Percentiles rank a stretch among this genome's conserved stretches.
phyloP scores from a whole-genome alignment of 805 yeast genomes.

The Metschnikowia reukaufii region DNA sequence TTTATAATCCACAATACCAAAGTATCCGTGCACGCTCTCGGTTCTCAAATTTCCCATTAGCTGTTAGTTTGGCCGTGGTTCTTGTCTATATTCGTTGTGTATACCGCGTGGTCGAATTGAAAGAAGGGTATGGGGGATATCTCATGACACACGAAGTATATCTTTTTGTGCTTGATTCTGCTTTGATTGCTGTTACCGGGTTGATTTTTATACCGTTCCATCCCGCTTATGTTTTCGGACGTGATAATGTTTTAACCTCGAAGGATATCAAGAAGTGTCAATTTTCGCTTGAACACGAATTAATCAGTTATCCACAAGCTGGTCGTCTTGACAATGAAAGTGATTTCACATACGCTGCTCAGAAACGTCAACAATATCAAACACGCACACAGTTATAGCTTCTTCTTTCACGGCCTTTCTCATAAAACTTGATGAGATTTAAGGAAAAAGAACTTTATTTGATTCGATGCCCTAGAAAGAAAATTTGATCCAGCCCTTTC shows the following conservation, averaged over 20 bases:
- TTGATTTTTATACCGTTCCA: slow-evolving; percentile 39
- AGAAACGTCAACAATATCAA: not conserved
- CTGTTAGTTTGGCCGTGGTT: slow-evolving; percentile 33
- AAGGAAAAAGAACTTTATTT: too few species aligned
- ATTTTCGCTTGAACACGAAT: not conserved
- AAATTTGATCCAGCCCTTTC: too few species aligned
- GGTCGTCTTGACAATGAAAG: not conserved
- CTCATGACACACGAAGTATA: slow-evolving; percentile 37
- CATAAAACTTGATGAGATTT: too few species aligned
- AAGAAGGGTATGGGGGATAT: slow-evolving; percentile 39
- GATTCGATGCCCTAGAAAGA: too few species aligned
- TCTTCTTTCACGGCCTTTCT: too few species aligned
- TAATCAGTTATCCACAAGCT: not conserved
- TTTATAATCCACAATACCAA: slow-evolving; percentile 30
- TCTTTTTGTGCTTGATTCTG: slow-evolving; percentile 40
- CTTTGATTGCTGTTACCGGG: slow-evolving; percentile 38
- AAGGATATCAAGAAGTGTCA: slow-evolving; percentile 10
- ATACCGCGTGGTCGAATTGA: slow-evolving; percentile 44
- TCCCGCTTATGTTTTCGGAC: slow-evolving; percentile 39
- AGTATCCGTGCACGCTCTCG: slow-evolving; percentile 26
- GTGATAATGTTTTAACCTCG: slow-evolving; percentile 17
- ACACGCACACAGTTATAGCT: not conserved
- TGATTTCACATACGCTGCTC: not conserved
- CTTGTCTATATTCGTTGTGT: slow-evolving; percentile 36
- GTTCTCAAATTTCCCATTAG: slow-evolving; percentile 35